These are phyloP conservation scores for Paramyrothecium sp. DNA, from an alignment of 2,329 filamentous ascomycete species.

Conservation along the genomic window DNA sequence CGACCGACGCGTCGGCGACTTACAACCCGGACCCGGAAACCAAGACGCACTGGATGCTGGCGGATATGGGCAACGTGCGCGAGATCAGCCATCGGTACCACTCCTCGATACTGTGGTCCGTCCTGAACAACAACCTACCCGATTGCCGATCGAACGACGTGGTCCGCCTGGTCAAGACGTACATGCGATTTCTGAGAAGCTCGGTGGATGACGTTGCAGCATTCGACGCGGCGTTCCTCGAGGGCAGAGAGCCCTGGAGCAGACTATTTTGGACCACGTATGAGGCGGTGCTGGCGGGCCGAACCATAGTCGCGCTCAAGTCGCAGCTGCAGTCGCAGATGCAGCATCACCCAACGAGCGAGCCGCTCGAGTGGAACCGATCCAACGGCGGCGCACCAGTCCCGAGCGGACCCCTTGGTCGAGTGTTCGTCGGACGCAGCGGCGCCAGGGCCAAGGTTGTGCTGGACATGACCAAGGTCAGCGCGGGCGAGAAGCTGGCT, in stretches of 20 bases:
- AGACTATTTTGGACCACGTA: slow-evolving; percentile 22
- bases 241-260: slow-evolving; percentile 17
- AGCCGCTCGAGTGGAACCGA: not conserved
- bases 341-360: not conserved
- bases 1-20: not conserved
- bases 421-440: slow-evolving; percentile 10
- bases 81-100: slow-evolving; percentile 27
- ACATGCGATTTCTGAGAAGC: slow-evolving; percentile 24
- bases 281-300: slow-evolving; percentile 5
- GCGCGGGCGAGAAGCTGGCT: slow-evolving; percentile 18
- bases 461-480: slow-evolving; percentile 14
- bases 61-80: slow-evolving; percentile 29
- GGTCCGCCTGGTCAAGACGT: slow-evolving; percentile 25
- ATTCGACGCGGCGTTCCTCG: slow-evolving; percentile 24
- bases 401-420: slow-evolving; percentile 5
- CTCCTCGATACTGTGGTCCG: slow-evolving; percentile 24
- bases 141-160: slow-evolving; percentile 31
- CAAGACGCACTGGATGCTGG: slow-evolving; percentile 25
- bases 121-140: slow-evolving; percentile 21
- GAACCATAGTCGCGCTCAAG: slow-evolving; percentile 4
- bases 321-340: slow-evolving; percentile 2
- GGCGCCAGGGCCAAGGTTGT: slow-evolving; percentile 9
- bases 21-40: not conserved
- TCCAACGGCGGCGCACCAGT: slow-evolving; percentile 1
- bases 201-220: slow-evolving; percentile 12